These are phyloP conservation scores for Avena eriantha DNA, from an alignment of 176 grass and related monocot species.

Conservation along the genomic window DNA sequence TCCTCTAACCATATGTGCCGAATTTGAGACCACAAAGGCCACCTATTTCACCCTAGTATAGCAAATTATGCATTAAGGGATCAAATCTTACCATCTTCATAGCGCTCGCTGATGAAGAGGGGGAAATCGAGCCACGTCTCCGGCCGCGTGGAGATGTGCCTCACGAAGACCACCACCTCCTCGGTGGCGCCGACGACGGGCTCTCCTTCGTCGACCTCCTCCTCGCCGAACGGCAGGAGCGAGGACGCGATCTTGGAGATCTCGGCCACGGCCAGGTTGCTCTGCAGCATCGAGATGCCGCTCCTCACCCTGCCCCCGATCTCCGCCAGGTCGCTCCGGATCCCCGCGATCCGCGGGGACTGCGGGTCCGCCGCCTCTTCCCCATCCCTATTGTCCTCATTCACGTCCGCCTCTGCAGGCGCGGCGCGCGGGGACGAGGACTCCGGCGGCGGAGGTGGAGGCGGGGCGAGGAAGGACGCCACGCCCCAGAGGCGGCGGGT, in stretches of 20 bases:
- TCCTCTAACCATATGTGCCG: not conserved
- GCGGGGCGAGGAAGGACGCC: conserved; percentile 65
- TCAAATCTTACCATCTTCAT: conserved; percentile 52
- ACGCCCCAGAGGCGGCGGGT: conserved; percentile 76
- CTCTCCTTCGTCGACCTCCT: conserved; percentile 52
- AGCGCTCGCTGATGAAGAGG: conserved; percentile 54
- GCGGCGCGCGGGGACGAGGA: conserved; percentile 18
- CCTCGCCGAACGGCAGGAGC: conserved; percentile 70
- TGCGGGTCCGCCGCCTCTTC: not conserved
- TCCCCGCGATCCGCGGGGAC: conserved; percentile 65
- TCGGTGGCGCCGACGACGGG: conserved; percentile 56
- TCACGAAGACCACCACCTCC: conserved; percentile 72
- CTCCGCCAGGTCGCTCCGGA: conserved; percentile 77
- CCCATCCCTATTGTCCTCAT: conserved; percentile 2
- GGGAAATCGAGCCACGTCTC: conserved; percentile 84
- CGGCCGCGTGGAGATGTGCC: conserved; percentile 59
- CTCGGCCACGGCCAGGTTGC: conserved; percentile 55
- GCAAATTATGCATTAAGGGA: not conserved
- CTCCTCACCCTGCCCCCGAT: conserved; percentile 72
- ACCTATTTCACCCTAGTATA: not conserved
- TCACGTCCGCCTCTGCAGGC: not conserved
- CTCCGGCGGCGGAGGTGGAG: not conserved
- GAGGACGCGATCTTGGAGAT: conserved; percentile 90
- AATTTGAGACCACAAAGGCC: not conserved
- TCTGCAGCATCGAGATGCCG: conserved; percentile 72